Conservation (phyloP, 805 yeast genomes). For the Wickerhamomyces bisporus region DNA sequence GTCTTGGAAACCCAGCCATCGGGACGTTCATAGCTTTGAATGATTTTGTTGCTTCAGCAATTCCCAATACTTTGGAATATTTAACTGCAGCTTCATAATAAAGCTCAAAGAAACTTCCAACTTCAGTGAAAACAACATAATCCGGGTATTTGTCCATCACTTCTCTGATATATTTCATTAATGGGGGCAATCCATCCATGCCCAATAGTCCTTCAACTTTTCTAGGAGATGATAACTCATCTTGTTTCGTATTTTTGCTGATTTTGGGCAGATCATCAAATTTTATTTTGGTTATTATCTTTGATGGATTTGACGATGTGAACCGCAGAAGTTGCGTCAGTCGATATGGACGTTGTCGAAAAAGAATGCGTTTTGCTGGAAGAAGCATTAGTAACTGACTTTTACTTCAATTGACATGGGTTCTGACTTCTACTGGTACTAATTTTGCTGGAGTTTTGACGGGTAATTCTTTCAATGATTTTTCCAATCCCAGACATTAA, state of each 20-base stretch:
- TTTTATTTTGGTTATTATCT: conserved; percentile 1
- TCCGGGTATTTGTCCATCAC: conserved; percentile 42
- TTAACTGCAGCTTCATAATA: conserved; percentile 85
- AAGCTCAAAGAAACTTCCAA: conserved; percentile 82
- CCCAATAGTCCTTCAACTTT: conserved; percentile 1
- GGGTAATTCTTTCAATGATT: too few species aligned
- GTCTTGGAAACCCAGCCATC: conserved; percentile 89
- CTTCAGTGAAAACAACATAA: conserved; percentile 67
- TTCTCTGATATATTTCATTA: conserved; percentile 31
- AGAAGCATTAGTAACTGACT: too few species aligned
- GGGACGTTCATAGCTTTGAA: conserved; percentile 45
- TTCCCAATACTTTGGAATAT: conserved; percentile 64
- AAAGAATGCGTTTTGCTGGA: too few species aligned
- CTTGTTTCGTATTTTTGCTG: background rate
- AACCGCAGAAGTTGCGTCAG: background rate
- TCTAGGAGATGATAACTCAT: background rate
- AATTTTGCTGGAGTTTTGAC: too few species aligned
- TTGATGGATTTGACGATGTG: background rate
- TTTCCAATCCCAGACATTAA: too few species aligned
- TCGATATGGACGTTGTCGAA: too few species aligned
- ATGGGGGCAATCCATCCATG: conserved; percentile 26
- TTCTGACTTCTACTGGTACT: too few species aligned
- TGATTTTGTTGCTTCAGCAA: conserved; percentile 59
- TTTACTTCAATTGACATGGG: too few species aligned
- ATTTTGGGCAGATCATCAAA: conserved; percentile 7